Evolutionary conservation across 164 flowering plant species (phyloP), one percentile per base, ranked within the genome.

Genomic region (Warburgia ugandensis): DNA sequence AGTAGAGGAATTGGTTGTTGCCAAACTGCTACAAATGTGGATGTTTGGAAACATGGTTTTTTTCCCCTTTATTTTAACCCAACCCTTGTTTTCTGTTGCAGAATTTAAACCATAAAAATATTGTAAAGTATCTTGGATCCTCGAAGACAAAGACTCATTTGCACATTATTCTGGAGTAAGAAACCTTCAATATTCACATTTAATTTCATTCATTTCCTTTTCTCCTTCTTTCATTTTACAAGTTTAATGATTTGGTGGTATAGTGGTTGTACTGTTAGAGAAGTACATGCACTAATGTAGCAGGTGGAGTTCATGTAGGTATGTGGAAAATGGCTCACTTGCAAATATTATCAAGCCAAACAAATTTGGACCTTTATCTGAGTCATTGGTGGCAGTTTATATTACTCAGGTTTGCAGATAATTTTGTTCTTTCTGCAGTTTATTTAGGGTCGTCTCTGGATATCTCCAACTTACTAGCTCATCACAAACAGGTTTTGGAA

Each of bases 291-390:
- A 33, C 10, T 54, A 48, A 37, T 30, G 5, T 35, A 5, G 30
- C 39, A 40, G 13, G 35, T 46, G 47, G 27, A 44, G 8, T 39
- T 50, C 21, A 9, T 58, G 32, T 55, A 94, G 99, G 73, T 94
- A 94, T 76, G 96, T 89, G 65, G 99, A 94, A 72, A 94, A 94
- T 76, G 97, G 99, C 38, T 94, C 99, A 54, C 96, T 94, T 68
- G 99, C 99, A 42, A 86, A 84, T 70, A 94, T 94, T 51, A 86
- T 89, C 41, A 94, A 89, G 79, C 97, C 99, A 67, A 94, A 79
- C 58, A 94, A 94, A 51, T 94, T 94, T 73, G 99, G 99, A 29
- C 97, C 99, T 50, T 86, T 94, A 62, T 96, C 99, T 21, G 99
- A 94, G 66, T 82, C 87, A 7, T 50, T 94, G 67, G 99, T 86